Percentiles rank a stretch among this genome's conserved stretches.
Evolutionary conservation across 2,329 filamentous ascomycete species (phyloP).

Genomic region (Colletotrichum lini): DNA sequence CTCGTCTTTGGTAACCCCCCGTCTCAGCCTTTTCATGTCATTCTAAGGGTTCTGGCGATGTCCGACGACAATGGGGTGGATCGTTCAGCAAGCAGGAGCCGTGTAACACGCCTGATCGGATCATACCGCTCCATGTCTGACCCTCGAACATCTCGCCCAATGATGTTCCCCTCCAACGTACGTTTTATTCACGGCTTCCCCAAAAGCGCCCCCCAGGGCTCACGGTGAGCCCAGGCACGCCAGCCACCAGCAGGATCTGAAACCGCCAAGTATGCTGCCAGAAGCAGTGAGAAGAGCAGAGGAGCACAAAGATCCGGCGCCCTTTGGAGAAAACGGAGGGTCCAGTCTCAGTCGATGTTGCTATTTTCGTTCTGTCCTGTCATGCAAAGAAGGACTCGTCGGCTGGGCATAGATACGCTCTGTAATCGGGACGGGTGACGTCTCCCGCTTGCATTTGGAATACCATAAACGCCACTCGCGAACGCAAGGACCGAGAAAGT

Average conservation of each 20-base stretch:
- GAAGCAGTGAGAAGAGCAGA: neutral
- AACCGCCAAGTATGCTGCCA: neutral
- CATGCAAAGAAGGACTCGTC: neutral
- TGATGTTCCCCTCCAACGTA: neutral
- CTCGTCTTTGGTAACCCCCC: too few relatives aligned
- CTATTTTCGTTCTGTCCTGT: neutral
- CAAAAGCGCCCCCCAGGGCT: neutral
- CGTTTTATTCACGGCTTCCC: neutral
- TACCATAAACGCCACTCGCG: neutral
- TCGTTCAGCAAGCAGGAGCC: neutral
- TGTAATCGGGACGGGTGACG: neutral
- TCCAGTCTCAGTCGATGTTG: slow-evolving; percentile 4
- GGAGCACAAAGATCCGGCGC: neutral
- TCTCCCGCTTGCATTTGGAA: neutral
- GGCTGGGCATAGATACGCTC: neutral
- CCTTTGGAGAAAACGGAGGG: neutral
- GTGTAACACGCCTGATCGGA: neutral
- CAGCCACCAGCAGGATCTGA: slow-evolving; percentile 9
- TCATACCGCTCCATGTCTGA: neutral
- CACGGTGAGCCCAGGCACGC: too few relatives aligned
- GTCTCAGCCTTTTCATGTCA: too few relatives aligned
- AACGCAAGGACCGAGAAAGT: too few relatives aligned
- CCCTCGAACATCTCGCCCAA: slow-evolving; percentile 2
- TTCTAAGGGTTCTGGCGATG: too few relatives aligned
- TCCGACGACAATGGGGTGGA: too few relatives aligned